Evolutionary conservation across 1,139 yeast species (phyloP), one percentile per base, ranked within the genome.

Genomic region (Casaregolazyma lundiana): DNA sequence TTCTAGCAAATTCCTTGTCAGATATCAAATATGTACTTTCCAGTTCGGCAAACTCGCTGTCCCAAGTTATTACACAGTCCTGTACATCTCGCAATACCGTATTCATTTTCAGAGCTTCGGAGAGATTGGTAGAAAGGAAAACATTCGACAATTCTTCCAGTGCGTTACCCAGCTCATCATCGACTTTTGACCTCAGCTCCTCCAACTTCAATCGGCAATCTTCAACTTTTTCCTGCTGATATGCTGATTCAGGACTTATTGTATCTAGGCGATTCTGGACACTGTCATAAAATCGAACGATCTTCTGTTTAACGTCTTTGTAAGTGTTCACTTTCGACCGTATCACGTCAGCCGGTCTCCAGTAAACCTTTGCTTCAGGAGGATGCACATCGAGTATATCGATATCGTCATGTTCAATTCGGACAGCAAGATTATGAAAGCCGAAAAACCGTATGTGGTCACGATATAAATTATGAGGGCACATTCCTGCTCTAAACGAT

Each of bases 1-100:
- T 85, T 51, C 89, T 75, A 6, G 96, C 84, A 54, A 94, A 86
- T 72, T 94, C 98, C 60, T 84, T 87, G 64, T 94, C 98, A 13
- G 95, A 81, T 0, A 97, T 97, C 50, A 92, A 76, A 60, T 76
- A 92, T 22, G 73, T 74, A 45, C 76, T 76, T 53, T 87, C 97
- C 66, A 92, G 89, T n/a, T 80, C 86, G 39, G 78, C 75, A 60
- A 94, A 89, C 50, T 85, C 96, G 21, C 68, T 62, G 65, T 92
- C 96, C 98, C 98, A 94, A 41, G 72, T 76, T 19, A 88, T 90
- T 3, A 95, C 94, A 43, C 82, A 69, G 51, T 84, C 90, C 59
- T 92, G 97, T 20, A 92, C 72, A 39, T 76, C 76, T 55, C 95
- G 70, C 19, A 88, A 67, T 2, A 85, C 76, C 0, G 77, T 70